Conservation (phyloP, 2,329 filamentous ascomycete species). For the Colletotrichum graminicola region DNA sequence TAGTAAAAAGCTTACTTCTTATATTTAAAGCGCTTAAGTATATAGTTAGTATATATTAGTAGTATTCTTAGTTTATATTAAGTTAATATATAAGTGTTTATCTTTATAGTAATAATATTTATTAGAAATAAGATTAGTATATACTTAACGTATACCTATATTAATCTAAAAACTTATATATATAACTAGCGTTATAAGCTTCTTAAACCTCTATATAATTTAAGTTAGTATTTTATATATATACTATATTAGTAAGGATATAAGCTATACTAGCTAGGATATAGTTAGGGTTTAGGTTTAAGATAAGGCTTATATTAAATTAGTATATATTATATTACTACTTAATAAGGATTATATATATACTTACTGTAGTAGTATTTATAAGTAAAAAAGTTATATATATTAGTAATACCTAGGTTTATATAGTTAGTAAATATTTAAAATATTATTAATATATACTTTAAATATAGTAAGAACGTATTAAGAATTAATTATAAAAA, state of each 20-base stretch:
- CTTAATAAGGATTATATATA: neutral
- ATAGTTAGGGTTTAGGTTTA: neutral
- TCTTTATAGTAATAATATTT: neutral
- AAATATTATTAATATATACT: neutral
- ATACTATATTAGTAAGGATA: neutral
- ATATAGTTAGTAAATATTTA: neutral
- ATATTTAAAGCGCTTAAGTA: neutral
- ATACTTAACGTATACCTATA: neutral
- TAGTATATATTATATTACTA: neutral
- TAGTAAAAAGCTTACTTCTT: neutral
- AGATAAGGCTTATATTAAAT: neutral
- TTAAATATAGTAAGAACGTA: no score
- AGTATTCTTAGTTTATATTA: no score
- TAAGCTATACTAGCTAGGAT: neutral
- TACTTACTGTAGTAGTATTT: neutral
- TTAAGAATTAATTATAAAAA: neutral
- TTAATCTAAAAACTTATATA: neutral
- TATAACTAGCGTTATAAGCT: neutral
- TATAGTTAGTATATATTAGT: neutral
- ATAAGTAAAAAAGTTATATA: neutral
- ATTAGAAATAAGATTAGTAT: neutral
- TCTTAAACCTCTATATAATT: neutral
- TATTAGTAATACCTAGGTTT: neutral
- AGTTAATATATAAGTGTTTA: neutral
- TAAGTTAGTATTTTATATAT: neutral